Evolutionary conservation across 1,139 yeast species (phyloP), one percentile per base, ranked within the genome.

Genomic region (Blastobotrys ciferrii): DNA sequence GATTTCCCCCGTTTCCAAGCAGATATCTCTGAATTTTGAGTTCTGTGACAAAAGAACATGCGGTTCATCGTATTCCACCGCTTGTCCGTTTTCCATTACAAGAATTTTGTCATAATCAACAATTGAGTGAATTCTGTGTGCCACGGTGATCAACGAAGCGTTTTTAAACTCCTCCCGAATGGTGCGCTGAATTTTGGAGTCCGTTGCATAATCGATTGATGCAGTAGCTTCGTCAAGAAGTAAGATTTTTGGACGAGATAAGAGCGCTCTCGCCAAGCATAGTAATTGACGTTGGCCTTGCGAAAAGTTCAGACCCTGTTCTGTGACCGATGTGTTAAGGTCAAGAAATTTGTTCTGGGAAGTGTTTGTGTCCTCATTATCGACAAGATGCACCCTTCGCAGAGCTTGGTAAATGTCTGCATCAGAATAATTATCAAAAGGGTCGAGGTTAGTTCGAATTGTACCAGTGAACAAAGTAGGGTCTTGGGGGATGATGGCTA

Each of bases 161-260:
- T 78, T 66, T 6, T 69, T 61, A 61, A 86, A 85, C 62, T 84
- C 89, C 12, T 67, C 69, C 7, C 73, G 71, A 53, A 85, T 83
- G 23, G 87, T 81, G 7, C 68, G 59, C 66, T 85, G 94, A 57
- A 86, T 82, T 62, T 76, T 78, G 32, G 77, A 71, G 65, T 86
- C 94, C 0, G 94, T 84, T 56, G 81, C 87, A 61, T 82, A 83
- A 63, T 86, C 95, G 38, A 86, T 92, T 7, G 86, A 80, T 0
- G 94, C 84, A 0, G 95, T 86, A 13, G 95, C 94, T 65, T 86
- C 95, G 63, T 86, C 95, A 51, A 86, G 67, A 52, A 86, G 81
- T 56, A 86, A 69, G 50, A 86, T 80, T 60, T 76, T 79, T 4
- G 87, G 73, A 44, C 78, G 75, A 54, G 87, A 76, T n/a, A 84